phyloP scores from a whole-genome alignment of 495 filamentous ascomycete genomes.

The Antarctomyces pellizariae region DNA sequence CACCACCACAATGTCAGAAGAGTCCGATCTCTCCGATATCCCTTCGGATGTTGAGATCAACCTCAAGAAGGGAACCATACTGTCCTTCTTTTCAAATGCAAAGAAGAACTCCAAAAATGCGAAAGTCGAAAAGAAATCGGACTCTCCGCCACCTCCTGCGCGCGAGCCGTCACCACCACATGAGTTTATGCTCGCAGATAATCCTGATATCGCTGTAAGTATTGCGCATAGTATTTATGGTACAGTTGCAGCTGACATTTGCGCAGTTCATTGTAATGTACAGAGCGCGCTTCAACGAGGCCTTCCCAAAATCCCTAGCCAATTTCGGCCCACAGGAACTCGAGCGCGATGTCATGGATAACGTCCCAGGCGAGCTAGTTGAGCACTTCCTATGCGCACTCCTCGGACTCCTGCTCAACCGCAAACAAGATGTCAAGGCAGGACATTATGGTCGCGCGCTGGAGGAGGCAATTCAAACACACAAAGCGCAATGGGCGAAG shows the following conservation, averaged over 20 bases:
- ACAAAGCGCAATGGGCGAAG: conserved; percentile 73
- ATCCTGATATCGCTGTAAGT: conserved; percentile 71
- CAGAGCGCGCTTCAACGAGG: conserved; percentile 73
- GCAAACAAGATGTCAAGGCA: conserved; percentile 93
- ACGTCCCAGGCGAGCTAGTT: conserved; percentile 55
- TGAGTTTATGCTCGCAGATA: conserved; percentile 72
- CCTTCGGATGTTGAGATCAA: conserved; percentile 28
- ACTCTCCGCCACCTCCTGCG: conserved; percentile 38
- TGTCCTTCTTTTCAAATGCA: conserved; percentile 32
- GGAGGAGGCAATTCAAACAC: conserved; percentile 73
- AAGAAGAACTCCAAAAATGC: conserved; percentile 15
- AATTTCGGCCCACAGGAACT: conserved; percentile 91
- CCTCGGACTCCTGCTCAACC: conserved; percentile 67
- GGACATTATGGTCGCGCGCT: conserved; percentile 81
- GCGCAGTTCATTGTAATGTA: conserved; percentile 92
- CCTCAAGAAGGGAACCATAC: conserved; percentile 24
- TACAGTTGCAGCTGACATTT: conserved; percentile 15
- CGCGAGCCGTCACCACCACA: conserved; percentile 68
- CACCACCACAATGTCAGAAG: conserved; percentile 22
- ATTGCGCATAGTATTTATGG: conserved; percentile 14
- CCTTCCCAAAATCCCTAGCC: conserved; percentile 61
- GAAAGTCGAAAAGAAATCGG: conserved; percentile 20
- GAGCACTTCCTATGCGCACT: conserved; percentile 79
- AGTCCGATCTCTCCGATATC: conserved; percentile 26
- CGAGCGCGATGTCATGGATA: conserved; percentile 60